phyloP scores from a whole-genome alignment of 2,329 filamentous ascomycete species.

The Penicillium decumbens region DNA sequence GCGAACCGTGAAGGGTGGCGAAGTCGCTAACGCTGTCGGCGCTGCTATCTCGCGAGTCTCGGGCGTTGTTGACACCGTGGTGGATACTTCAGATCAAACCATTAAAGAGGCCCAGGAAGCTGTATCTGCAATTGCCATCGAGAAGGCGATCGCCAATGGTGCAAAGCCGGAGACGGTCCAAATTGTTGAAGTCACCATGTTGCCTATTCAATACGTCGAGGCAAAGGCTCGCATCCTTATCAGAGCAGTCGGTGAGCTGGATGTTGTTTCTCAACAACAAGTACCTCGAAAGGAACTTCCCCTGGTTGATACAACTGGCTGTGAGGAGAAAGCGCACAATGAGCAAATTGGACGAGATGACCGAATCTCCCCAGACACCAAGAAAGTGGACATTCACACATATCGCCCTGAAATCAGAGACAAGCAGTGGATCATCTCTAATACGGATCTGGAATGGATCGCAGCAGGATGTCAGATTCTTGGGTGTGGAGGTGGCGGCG shows the following conservation, averaged over 20 bases:
- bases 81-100: not conserved
- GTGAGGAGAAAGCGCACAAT: not conserved
- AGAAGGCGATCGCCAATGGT: not conserved
- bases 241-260: not conserved
- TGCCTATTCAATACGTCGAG: not conserved
- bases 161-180: not conserved
- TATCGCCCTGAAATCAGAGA: not conserved
- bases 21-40: not conserved
- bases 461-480: not conserved
- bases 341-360: not conserved
- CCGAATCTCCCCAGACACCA: not conserved
- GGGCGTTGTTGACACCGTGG: not conserved
- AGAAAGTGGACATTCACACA: not conserved
- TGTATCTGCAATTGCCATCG: not conserved
- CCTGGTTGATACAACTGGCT: not conserved
- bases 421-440: not conserved
- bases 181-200: not conserved
- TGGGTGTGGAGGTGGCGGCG: not conserved
- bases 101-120: not conserved
- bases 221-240: not conserved
- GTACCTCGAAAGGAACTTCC: not conserved
- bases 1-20: not conserved
- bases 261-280: not conserved
- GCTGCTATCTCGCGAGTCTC: not conserved
- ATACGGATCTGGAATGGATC: not conserved